phyloP scores from a whole-genome alignment of 2,329 filamentous ascomycete species.

The Fonsecaea nubica region DNA sequence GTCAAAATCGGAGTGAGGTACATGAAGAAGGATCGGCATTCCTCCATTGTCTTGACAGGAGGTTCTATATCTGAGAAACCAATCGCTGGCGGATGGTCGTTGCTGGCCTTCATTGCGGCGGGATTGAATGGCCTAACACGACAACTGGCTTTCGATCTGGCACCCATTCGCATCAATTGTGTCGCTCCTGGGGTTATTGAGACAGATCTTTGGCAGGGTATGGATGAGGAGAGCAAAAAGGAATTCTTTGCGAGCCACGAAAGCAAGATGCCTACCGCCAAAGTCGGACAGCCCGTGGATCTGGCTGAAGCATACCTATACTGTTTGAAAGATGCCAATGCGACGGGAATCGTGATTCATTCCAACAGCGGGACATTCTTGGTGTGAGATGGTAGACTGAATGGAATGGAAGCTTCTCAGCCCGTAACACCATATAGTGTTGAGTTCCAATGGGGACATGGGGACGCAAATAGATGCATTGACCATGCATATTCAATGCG shows the following conservation, averaged over 20 bases:
- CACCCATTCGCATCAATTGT: conserved; percentile 68
- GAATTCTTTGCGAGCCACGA: conserved; percentile 34
- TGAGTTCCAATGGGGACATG: background rate
- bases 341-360: conserved; percentile 53
- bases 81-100: conserved; percentile 55
- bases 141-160: conserved; percentile 67
- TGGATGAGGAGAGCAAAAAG: conserved; percentile 41
- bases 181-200: conserved; percentile 63
- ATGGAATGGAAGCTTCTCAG: background rate
- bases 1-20: conserved; percentile 56
- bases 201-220: conserved; percentile 53
- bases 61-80: conserved; percentile 61
- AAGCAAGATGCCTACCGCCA: conserved; percentile 41
- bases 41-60: conserved; percentile 64
- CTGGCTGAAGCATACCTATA: conserved; percentile 58
- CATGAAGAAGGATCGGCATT: conserved; percentile 50
- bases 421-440: background rate
- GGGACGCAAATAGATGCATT: background rate
- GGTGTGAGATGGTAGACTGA: conserved; percentile 14
- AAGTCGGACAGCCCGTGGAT: conserved; percentile 50
- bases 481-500: background rate
- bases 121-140: conserved; percentile 62
- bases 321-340: conserved; percentile 55
- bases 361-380: conserved; percentile 51
- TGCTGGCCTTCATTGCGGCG: conserved; percentile 57